A percentile compares a stretch with the other conserved stretches of the same genome.
These are phyloP conservation scores for Biscogniauxia mediterranea DNA, from an alignment of 2,329 filamentous ascomycete species.

Conservation along the genomic window DNA sequence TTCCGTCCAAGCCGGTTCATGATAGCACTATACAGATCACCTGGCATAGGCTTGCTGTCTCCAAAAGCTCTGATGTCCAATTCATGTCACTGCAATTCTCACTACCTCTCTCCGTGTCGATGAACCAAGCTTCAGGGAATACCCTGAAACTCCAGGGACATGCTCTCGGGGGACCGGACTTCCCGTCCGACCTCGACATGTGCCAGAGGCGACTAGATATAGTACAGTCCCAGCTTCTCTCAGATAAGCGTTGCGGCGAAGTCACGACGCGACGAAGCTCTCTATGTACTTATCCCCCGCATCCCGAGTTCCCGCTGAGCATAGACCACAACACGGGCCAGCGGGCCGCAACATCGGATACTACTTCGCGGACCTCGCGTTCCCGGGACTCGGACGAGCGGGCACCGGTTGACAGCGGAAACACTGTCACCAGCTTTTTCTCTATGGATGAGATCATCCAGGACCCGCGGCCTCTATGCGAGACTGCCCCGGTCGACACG, in stretches of 20 bases:
- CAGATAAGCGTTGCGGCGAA: background rate
- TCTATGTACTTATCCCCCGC: background rate
- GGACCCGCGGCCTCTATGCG: background rate
- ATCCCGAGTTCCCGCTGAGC: background rate
- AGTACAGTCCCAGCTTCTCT: background rate
- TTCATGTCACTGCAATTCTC: background rate
- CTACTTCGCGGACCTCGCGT: background rate
- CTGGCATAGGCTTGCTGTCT: background rate
- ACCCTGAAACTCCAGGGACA: background rate
- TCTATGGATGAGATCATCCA: background rate
- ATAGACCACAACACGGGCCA: background rate
- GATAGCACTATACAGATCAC: background rate
- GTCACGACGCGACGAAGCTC: background rate
- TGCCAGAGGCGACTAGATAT: background rate
- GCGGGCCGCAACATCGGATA: background rate
- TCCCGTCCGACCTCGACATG: background rate
- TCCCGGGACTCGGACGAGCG: background rate
- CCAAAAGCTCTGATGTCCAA: background rate
- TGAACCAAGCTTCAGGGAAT: background rate
- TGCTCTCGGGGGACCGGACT: background rate
- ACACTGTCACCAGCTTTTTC: background rate
- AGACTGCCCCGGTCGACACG: background rate
- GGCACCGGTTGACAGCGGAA: too few relatives aligned
- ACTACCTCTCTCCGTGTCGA: background rate
- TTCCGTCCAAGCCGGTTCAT: background rate